phyloP scores from a whole-genome alignment of 768 basidiomycete species.

The Galerina marginata region DNA sequence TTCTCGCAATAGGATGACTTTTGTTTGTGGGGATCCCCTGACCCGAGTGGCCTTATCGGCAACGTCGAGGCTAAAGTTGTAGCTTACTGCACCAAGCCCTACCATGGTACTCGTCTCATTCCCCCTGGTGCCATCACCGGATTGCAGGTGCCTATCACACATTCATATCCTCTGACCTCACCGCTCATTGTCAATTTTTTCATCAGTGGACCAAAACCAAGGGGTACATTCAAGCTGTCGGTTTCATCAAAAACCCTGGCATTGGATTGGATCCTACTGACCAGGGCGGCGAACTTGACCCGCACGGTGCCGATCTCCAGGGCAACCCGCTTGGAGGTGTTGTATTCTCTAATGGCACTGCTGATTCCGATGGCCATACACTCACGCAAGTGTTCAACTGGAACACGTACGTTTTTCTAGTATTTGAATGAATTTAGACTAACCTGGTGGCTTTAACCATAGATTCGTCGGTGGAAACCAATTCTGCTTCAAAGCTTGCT shows the following conservation, averaged over 20 bases:
- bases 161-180: slow-evolving; percentile 34
- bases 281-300: slow-evolving; percentile 45
- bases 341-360: slow-evolving; percentile 64
- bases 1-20: slow-evolving; percentile 49
- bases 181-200: slow-evolving; percentile 45
- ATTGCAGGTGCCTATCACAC: slow-evolving; percentile 49
- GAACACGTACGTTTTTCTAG: slow-evolving; percentile 56
- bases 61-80: slow-evolving; percentile 72
- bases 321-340: slow-evolving; percentile 83
- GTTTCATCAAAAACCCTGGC: slow-evolving; percentile 24
- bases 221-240: slow-evolving; percentile 23
- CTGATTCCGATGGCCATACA: slow-evolving; percentile 43
- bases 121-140: slow-evolving; percentile 65
- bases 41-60: slow-evolving; percentile 57
- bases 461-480: slow-evolving; percentile 68
- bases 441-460: slow-evolving; percentile 2
- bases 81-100: slow-evolving; percentile 73
- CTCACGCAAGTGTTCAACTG: slow-evolving; percentile 68
- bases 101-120: slow-evolving; percentile 72
- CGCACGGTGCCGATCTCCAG: slow-evolving; percentile 74
- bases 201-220: slow-evolving; percentile 29
- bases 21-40: slow-evolving; percentile 65
- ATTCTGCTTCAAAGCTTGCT: slow-evolving; percentile 77
- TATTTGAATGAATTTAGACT: neutral
- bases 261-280: slow-evolving; percentile 16